Percentiles rank a stretch among this genome's conserved stretches.
Conservation (phyloP, 805 yeast genomes). For the Candida loeiensis region DNA sequence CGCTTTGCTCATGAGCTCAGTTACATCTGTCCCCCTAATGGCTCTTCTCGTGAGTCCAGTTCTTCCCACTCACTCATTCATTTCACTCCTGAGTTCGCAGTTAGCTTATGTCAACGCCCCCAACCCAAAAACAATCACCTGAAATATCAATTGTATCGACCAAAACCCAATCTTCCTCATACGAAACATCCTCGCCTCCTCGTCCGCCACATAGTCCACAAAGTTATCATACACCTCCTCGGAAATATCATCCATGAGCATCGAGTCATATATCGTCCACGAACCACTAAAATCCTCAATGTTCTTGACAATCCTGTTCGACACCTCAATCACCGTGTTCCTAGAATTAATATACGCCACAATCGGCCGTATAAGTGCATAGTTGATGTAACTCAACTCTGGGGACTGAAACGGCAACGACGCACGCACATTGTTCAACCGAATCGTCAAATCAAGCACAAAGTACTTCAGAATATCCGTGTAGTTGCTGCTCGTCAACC, state of each 20-base stretch:
- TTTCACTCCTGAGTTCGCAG: too few relatives aligned
- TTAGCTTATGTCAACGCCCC: slow-evolving; percentile 51
- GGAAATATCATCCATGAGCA: slow-evolving; percentile 86
- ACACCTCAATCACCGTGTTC: slow-evolving; percentile 84
- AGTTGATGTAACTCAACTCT: slow-evolving; percentile 88
- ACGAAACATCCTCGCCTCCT: slow-evolving; percentile 67
- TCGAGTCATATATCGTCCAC: slow-evolving; percentile 92
- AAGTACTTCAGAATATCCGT: slow-evolving; percentile 52
- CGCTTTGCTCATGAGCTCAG: too few relatives aligned
- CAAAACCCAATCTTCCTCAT: slow-evolving; percentile 87
- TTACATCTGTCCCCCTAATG: too few relatives aligned
- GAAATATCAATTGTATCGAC: slow-evolving; percentile 83
- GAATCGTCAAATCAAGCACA: slow-evolving; percentile 74
- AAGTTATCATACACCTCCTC: slow-evolving; percentile 88
- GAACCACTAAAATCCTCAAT: slow-evolving; percentile 87
- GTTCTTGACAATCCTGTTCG: slow-evolving; percentile 75
- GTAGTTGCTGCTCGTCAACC: slow-evolving; percentile 25
- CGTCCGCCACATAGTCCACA: slow-evolving; percentile 84
- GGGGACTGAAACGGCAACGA: slow-evolving; percentile 80
- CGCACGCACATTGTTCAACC: slow-evolving; percentile 83
- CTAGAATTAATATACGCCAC: slow-evolving; percentile 92
- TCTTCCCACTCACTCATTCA: too few relatives aligned
- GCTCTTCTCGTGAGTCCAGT: too few relatives aligned
- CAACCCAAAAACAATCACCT: slow-evolving; percentile 75
- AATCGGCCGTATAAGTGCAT: slow-evolving; percentile 89